A percentile compares a stretch with the other conserved stretches of the same genome.
Conservation (phyloP, 169 alveolate species). For the Plasmodium berghei region DNA sequence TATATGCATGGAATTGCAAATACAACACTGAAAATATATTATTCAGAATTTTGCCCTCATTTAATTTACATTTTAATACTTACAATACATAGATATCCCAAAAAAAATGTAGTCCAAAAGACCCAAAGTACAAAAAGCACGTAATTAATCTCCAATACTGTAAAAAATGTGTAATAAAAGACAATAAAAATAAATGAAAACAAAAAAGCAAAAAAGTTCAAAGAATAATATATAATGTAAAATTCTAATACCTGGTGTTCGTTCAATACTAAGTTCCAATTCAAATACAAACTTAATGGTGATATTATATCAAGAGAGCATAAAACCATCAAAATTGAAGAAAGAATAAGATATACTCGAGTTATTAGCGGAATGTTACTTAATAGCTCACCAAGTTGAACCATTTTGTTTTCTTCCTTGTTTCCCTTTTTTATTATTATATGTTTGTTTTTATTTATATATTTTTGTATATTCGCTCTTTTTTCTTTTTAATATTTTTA, state of each 20-base stretch:
- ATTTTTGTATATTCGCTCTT: background rate
- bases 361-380: slow-evolving; percentile 86
- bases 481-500: slow-evolving; percentile 12
- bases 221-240: background rate
- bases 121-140: slow-evolving; percentile 93
- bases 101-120: slow-evolving; percentile 91
- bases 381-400: slow-evolving; percentile 53
- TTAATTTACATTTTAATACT: slow-evolving; percentile 77
- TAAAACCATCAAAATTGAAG: slow-evolving; percentile 85
- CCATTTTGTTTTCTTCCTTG: slow-evolving; percentile 27
- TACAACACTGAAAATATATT: too few species aligned
- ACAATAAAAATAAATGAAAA: slow-evolving; percentile 12
- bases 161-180: background rate
- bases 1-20: too few species aligned
- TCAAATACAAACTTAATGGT: slow-evolving; percentile 88
- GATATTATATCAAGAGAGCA: slow-evolving; percentile 89
- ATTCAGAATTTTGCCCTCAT: background rate
- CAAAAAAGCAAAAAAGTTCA: background rate
- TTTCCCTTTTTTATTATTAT: background rate
- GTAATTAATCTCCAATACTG: slow-evolving; percentile 93
- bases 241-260: slow-evolving; percentile 74
- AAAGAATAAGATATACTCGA: slow-evolving; percentile 85
- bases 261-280: slow-evolving; percentile 87
- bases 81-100: slow-evolving; percentile 93
- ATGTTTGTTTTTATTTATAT: background rate